A percentile compares a stretch with the other conserved stretches of the same genome.
Evolutionary conservation across 1,139 yeast species (phyloP).

Genomic region (Debaryomyces nepalensis): DNA sequence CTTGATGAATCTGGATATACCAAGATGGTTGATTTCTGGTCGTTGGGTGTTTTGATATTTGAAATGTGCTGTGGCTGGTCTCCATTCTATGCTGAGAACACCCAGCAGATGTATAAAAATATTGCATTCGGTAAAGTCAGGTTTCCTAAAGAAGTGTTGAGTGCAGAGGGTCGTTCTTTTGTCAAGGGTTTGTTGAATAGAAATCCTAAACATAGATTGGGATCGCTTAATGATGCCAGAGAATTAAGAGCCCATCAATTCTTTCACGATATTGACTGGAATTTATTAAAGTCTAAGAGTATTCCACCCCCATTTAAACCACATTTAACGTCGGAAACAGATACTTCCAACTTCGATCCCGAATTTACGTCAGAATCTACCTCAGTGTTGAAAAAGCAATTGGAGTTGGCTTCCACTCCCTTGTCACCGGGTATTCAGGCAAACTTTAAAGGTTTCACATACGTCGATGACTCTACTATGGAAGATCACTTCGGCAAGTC

Average conservation of each 20-base stretch:
- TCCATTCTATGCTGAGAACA: slow-evolving; percentile 97
- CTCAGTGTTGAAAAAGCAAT: slow-evolving; percentile 71
- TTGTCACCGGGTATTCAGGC: slow-evolving; percentile 94
- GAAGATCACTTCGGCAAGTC: slow-evolving; percentile 74
- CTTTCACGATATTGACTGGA: slow-evolving; percentile 91
- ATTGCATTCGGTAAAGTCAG: slow-evolving; percentile 97
- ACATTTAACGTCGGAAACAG: slow-evolving; percentile 85
- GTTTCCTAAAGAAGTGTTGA: slow-evolving; percentile 92
- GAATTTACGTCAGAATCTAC: slow-evolving; percentile 94
- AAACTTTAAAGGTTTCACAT: slow-evolving; percentile 93
- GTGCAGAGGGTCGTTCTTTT: slow-evolving; percentile 90
- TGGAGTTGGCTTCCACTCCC: slow-evolving; percentile 76
- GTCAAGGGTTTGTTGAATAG: slow-evolving; percentile 93
- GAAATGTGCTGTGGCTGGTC: slow-evolving; percentile 99
- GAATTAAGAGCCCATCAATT: slow-evolving; percentile 91
- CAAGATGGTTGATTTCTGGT: slow-evolving; percentile 88
- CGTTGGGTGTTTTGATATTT: slow-evolving; percentile 77
- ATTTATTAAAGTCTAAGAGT: slow-evolving; percentile 70
- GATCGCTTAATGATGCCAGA: slow-evolving; percentile 88
- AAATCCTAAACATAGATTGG: slow-evolving; percentile 92
- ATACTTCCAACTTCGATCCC: slow-evolving; percentile 95
- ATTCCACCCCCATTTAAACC: slow-evolving; percentile 99
- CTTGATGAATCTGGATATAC: slow-evolving; percentile 85
- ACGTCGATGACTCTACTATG: slow-evolving; percentile 92
- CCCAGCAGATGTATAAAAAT: slow-evolving; percentile 98